Conservation (phyloP, 257 asterid species). For the Mitragyna speciosa region DNA sequence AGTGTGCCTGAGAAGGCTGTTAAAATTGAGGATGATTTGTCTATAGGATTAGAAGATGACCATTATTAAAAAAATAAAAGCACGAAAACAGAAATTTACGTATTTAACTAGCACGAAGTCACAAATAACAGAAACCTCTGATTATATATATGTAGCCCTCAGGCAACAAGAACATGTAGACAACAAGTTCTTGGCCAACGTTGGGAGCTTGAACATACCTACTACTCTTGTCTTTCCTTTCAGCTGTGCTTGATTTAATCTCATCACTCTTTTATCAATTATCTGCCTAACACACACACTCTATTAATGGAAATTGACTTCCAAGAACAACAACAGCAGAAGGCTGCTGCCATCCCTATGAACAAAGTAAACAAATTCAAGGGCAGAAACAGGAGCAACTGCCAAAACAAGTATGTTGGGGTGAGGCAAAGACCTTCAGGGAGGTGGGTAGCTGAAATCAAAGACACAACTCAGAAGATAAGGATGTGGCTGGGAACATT, state of each 20-base stretch:
- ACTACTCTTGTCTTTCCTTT: background rate
- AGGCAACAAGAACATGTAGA: background rate
- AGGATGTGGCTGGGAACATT: conserved; percentile 78
- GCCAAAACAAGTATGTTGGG: conserved; percentile 42
- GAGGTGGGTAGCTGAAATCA: conserved; percentile 75
- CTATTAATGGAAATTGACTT: conserved; percentile 52
- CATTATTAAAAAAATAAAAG: background rate
- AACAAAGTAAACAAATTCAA: conserved; percentile 36
- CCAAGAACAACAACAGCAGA: conserved; percentile 29
- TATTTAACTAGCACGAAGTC: background rate
- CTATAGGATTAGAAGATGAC: background rate
- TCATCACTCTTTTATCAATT: background rate
- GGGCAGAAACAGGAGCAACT: conserved; percentile 34
- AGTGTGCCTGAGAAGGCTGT: background rate
- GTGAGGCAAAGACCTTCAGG: conserved; percentile 76
- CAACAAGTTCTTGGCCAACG: background rate
- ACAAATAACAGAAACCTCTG: background rate
- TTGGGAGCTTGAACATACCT: background rate
- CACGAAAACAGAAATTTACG: background rate
- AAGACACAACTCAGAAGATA: conserved; percentile 66
- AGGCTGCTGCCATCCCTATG: conserved; percentile 1
- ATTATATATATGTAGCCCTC: background rate
- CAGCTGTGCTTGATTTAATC: background rate
- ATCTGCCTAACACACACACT: background rate
- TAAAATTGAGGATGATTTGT: background rate